Evolutionary conservation across 208 protist species (phyloP).

Genomic region (Giardia muris): DNA sequence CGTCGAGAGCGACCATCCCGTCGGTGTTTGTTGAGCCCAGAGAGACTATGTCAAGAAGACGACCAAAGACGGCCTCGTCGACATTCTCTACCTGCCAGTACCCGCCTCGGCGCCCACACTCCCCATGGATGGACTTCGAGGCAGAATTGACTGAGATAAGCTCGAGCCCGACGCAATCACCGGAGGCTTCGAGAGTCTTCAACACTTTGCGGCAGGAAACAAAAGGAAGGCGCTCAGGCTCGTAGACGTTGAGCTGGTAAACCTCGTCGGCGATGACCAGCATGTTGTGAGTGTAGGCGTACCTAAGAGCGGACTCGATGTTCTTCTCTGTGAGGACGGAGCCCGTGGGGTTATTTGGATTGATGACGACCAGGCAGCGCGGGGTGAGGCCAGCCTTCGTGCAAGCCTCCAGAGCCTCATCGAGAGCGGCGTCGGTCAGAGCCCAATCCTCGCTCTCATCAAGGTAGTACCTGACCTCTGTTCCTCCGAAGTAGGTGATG

Average conservation of each 20-base stretch:
- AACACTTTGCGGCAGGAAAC: conserved; percentile 63
- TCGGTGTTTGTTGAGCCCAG: conserved; percentile 80
- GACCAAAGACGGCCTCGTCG: conserved; percentile 39
- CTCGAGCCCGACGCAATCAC: conserved; percentile 45
- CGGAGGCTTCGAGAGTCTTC: conserved; percentile 48
- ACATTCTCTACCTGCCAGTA: conserved; percentile 77
- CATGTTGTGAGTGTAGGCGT: conserved; percentile 55
- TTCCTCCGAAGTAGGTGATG: conserved; percentile 70
- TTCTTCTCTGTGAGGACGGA: conserved; percentile 55
- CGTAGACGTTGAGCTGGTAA: conserved; percentile 92
- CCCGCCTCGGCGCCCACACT: conserved; percentile 84
- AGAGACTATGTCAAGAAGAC: conserved; percentile 81
- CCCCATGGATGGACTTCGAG: conserved; percentile 75
- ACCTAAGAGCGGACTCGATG: conserved; percentile 61
- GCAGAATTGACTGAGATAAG: conserved; percentile 88
- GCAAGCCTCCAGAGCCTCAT: conserved; percentile 40
- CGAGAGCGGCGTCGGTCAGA: conserved; percentile 56
- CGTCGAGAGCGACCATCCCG: conserved; percentile 63
- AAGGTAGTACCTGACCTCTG: conserved; percentile 71
- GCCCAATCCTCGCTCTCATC: conserved; percentile 71
- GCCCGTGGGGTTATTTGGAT: conserved; percentile 94
- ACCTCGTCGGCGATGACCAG: conserved; percentile 91
- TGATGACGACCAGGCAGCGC: conserved; percentile 84
- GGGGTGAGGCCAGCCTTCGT: conserved; percentile 52
- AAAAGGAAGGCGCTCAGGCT: conserved; percentile 53